Conservation (phyloP, 164 flowering plant species). For the Akebia trifoliata region DNA sequence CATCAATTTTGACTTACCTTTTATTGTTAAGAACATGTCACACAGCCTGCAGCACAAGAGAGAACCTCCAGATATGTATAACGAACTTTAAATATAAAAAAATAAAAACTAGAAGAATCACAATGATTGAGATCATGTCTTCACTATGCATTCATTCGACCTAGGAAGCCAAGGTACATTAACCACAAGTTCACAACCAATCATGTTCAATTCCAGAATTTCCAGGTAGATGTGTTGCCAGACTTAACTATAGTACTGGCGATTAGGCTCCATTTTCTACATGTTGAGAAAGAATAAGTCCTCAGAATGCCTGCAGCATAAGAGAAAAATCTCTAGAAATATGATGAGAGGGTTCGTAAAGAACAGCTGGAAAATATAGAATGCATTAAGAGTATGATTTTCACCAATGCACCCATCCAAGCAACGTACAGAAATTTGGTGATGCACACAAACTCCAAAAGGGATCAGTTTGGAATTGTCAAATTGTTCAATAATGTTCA, state of each 20-base stretch:
- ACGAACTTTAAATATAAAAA: not conserved
- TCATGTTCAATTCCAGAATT: not conserved
- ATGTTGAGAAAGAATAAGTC: not conserved
- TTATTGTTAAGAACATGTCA: constrained; percentile 10
- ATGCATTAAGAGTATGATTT: not conserved
- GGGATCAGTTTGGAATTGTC: constrained; percentile 16
- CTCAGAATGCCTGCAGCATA: constrained; percentile 12
- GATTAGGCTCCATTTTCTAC: constrained; percentile 8
- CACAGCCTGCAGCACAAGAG: constrained; percentile 16
- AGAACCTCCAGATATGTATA: constrained; percentile 9
- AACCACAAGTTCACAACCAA: constrained; percentile 6
- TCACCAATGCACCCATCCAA: constrained; percentile 12
- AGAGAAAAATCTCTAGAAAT: constrained; percentile 15
- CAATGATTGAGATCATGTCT: not conserved
- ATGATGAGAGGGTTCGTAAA: not conserved
- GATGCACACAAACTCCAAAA: constrained; percentile 14
- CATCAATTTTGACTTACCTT: not conserved
- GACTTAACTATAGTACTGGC: not conserved
- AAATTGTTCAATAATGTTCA: constrained; percentile 15
- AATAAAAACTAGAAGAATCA: not conserved
- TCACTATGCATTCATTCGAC: constrained; percentile 10
- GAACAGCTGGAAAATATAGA: constrained; percentile 5
- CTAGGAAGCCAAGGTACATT: constrained; percentile 10
- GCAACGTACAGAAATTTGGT: constrained; percentile 8
- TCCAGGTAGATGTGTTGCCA: constrained; percentile 8